phyloP scores from a whole-genome alignment of 768 basidiomycete species.

The Lactarius trivialis region DNA sequence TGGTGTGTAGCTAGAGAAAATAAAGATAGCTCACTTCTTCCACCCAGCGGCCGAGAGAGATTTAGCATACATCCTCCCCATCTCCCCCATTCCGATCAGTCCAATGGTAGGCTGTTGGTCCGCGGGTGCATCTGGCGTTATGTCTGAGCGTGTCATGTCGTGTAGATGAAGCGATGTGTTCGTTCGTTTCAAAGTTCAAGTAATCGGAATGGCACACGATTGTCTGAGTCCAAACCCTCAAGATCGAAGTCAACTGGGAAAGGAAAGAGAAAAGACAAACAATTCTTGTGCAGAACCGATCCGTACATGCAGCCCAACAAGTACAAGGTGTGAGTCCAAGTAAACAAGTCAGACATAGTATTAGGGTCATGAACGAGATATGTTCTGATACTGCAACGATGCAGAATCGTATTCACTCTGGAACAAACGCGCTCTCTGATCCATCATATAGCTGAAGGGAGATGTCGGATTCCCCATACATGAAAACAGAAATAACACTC shows the following conservation, averaged over 20 bases:
- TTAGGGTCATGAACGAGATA: constrained; percentile 22
- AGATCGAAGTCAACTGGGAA: not conserved
- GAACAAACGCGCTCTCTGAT: constrained; percentile 20
- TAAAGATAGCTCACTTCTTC: constrained; percentile 54
- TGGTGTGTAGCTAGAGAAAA: not conserved
- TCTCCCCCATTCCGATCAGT: constrained; percentile 94
- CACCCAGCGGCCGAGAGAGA: constrained; percentile 75
- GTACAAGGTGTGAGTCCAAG: not conserved
- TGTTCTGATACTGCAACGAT: constrained; percentile 22
- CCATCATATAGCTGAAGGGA: constrained; percentile 15
- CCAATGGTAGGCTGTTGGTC: constrained; percentile 73
- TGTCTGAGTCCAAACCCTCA: not conserved
- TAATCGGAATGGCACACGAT: not conserved
- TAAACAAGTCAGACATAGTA: constrained; percentile 3
- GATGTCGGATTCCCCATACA: not conserved
- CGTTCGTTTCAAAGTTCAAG: not conserved
- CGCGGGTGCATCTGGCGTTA: constrained; percentile 32
- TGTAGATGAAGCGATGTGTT: not conserved
- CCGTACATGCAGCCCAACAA: constrained; percentile 5
- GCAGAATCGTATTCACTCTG: constrained; percentile 23
- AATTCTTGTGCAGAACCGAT: not conserved
- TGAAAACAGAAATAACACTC: constrained; percentile 25
- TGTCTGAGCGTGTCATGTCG: constrained; percentile 21
- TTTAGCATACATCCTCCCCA: constrained; percentile 92
- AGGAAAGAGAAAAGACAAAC: not conserved